Evolutionary conservation across 495 filamentous ascomycete species (phyloP).

Genomic region (Penicillium psychrofluorescens): DNA sequence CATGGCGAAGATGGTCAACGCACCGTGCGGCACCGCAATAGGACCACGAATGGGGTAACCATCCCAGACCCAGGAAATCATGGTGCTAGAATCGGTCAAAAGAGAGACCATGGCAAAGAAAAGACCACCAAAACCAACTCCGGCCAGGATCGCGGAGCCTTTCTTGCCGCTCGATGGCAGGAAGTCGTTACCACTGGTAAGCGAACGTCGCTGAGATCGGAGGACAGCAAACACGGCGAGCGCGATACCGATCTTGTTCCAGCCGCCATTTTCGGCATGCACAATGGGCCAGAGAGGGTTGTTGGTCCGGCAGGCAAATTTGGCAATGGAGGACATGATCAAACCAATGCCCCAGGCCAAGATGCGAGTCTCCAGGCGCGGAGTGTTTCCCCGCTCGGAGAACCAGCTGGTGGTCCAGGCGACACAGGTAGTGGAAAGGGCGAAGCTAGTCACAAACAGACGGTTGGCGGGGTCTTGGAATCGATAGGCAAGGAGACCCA

Average conservation of each 20-base stretch:
- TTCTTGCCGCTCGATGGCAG: slow-evolving; percentile 40
- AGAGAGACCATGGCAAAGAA: slow-evolving; percentile 91
- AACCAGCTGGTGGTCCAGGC: slow-evolving; percentile 76
- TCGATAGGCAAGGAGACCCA: slow-evolving; percentile 73
- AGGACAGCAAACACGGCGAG: slow-evolving; percentile 70
- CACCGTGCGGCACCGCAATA: slow-evolving; percentile 80
- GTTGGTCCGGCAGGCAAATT: slow-evolving; percentile 93
- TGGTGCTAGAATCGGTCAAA: slow-evolving; percentile 94
- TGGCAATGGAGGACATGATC: slow-evolving; percentile 76
- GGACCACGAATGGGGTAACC: slow-evolving; percentile 90
- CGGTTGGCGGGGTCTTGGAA: slow-evolving; percentile 66
- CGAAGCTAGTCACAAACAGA: slow-evolving; percentile 73
- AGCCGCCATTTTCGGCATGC: slow-evolving; percentile 82
- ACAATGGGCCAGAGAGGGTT: slow-evolving; percentile 97
- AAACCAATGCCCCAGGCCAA: slow-evolving; percentile 77
- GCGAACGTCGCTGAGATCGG: slow-evolving; percentile 54
- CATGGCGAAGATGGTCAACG: slow-evolving; percentile 79
- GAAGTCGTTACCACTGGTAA: slow-evolving; percentile 45
- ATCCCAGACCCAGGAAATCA: slow-evolving; percentile 99
- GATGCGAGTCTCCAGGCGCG: slow-evolving; percentile 71
- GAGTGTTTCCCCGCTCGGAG: slow-evolving; percentile 66
- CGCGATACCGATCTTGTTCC: slow-evolving; percentile 75
- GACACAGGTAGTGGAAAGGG: slow-evolving; percentile 69
- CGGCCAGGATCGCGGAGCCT: slow-evolving; percentile 67
- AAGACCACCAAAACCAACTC: slow-evolving; percentile 72